A percentile compares a stretch with the other conserved stretches of the same genome.
Conservation (phyloP, 768 basidiomycete species). For the Termitomyces sp. region DNA sequence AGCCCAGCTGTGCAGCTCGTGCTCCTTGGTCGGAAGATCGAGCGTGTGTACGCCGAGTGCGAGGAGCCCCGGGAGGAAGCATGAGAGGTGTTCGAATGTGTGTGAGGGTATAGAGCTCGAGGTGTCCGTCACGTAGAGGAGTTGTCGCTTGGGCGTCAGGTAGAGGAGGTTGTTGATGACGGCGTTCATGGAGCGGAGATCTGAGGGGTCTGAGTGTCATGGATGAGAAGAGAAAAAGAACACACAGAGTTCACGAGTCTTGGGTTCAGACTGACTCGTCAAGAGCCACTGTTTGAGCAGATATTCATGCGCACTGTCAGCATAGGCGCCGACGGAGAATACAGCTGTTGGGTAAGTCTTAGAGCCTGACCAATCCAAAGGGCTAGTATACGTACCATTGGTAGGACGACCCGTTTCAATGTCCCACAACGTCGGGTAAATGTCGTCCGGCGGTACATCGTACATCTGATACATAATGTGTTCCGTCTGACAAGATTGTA, state of each 20-base stretch:
- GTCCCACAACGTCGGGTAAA: slow-evolving; percentile 56
- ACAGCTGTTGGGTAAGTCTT: slow-evolving; percentile 25
- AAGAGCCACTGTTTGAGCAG: slow-evolving; percentile 67
- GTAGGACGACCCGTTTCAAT: slow-evolving; percentile 37
- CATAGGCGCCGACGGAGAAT: slow-evolving; percentile 51
- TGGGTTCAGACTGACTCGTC: slow-evolving; percentile 48
- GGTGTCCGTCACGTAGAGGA: slow-evolving; percentile 57
- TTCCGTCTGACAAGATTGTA: slow-evolving; percentile 36
- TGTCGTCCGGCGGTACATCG: slow-evolving; percentile 41
- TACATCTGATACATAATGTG: slow-evolving; percentile 48
- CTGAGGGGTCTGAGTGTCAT: slow-evolving; percentile 21
- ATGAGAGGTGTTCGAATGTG: slow-evolving; percentile 59
- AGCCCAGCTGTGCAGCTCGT: slow-evolving; percentile 52
- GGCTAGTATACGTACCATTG: slow-evolving; percentile 33
- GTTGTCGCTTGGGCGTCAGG: slow-evolving; percentile 45
- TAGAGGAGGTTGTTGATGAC: slow-evolving; percentile 54
- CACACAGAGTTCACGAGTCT: slow-evolving; percentile 56
- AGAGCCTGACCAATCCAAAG: not conserved
- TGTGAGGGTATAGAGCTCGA: slow-evolving; percentile 30
- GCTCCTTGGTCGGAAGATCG: slow-evolving; percentile 29
- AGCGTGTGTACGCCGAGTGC: slow-evolving; percentile 52
- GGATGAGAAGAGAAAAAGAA: slow-evolving; percentile 28
- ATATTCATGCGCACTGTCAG: slow-evolving; percentile 71
- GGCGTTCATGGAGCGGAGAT: slow-evolving; percentile 47
- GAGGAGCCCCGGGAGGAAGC: slow-evolving; percentile 61